Base-by-base conservation (phyloP, 2,329 filamentous ascomycete genomes). In the Lasiodiplodia theobromae region DNA sequence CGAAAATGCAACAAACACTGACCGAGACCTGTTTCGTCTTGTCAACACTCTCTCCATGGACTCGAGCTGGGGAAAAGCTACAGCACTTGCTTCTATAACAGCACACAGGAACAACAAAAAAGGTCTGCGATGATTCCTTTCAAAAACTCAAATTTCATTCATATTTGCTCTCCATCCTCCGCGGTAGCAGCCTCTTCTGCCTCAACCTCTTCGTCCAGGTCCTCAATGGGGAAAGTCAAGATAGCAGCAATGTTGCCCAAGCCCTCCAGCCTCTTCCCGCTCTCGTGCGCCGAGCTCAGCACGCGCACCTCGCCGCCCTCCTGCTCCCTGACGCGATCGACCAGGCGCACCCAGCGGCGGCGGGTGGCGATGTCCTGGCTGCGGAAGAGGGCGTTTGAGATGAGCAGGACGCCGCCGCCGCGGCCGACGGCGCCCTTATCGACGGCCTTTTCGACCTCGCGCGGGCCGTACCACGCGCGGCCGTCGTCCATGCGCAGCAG, bases 201-300 rank as follows among this genome's bases (percentile, higher is more conserved):
- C 18, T 84, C 83, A 10, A 82, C 89, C 2, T 91, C 89, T 40
- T 94, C 90, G 71, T 97, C 92, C 54, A 96, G 83, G 72, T 96
- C 94, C 21, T 88, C 82, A 47, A 98, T 86, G 0, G 96, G 94
- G 77, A 94, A 99, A 14, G 95, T 97, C 71, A 97, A 82, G 34
- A 97, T 91, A 1, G 94, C 94, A 18, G 95, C 96, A 70, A 99
- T 91, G 21, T 94, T 92, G 1, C 96, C 94, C 70, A 98, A 79
- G 14, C 90, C 91, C 72, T 94, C 92, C 16, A 99, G 81, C 69
- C 94, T 85, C 82, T 91, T 91, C 0, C 96, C 96, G 78, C 94
- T 97, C 82, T 97, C 95, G 79, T 98, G 95, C 75, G 96, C 91
- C 74, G 92, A 94, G 79, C 95, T 98, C 34, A 98, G 81, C n/a